Conservation (phyloP, 2,329 filamentous ascomycete species). For the Trichoderma lentiforme region DNA sequence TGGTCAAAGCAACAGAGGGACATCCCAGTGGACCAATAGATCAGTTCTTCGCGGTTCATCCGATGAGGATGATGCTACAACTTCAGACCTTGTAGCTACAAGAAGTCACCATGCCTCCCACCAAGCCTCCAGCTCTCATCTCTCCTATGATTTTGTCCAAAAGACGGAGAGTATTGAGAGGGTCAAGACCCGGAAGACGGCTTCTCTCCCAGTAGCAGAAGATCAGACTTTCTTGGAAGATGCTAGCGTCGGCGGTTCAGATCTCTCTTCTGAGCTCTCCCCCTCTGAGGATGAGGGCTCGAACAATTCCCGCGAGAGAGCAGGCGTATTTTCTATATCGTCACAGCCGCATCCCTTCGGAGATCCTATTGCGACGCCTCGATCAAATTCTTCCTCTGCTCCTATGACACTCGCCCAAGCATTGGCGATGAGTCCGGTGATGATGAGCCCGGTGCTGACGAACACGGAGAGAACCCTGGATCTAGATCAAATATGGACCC, state of each 20-base stretch:
- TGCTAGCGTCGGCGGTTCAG: slow-evolving; percentile 50
- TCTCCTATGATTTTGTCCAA: slow-evolving; percentile 53
- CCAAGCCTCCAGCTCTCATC: slow-evolving; percentile 30
- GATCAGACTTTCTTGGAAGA: slow-evolving; percentile 50
- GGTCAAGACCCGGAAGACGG: slow-evolving; percentile 37
- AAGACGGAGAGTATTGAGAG: slow-evolving; percentile 52
- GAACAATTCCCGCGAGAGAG: slow-evolving; percentile 40
- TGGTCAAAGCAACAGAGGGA: slow-evolving; percentile 39
- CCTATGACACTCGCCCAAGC: slow-evolving; percentile 49
- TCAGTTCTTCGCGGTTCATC: slow-evolving; percentile 53
- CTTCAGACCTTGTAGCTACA: background rate
- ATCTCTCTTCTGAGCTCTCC: slow-evolving; percentile 63
- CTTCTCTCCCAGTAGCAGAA: slow-evolving; percentile 27
- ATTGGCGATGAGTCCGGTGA: slow-evolving; percentile 27
- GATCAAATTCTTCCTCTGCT: slow-evolving; percentile 39
- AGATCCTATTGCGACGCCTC: slow-evolving; percentile 27
- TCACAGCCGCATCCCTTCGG: slow-evolving; percentile 34
- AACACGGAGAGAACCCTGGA: slow-evolving; percentile 3
- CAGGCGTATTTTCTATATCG: slow-evolving; percentile 19
- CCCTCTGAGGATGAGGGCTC: slow-evolving; percentile 44
- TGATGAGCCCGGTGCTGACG: background rate
- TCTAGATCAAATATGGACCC: slow-evolving; percentile 13
- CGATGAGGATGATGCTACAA: slow-evolving; percentile 28
- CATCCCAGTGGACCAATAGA: slow-evolving; percentile 51
- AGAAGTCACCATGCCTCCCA: slow-evolving; percentile 25